Conservation (phyloP, 2,329 filamentous ascomycete genomes). For the Alternaria panax region DNA sequence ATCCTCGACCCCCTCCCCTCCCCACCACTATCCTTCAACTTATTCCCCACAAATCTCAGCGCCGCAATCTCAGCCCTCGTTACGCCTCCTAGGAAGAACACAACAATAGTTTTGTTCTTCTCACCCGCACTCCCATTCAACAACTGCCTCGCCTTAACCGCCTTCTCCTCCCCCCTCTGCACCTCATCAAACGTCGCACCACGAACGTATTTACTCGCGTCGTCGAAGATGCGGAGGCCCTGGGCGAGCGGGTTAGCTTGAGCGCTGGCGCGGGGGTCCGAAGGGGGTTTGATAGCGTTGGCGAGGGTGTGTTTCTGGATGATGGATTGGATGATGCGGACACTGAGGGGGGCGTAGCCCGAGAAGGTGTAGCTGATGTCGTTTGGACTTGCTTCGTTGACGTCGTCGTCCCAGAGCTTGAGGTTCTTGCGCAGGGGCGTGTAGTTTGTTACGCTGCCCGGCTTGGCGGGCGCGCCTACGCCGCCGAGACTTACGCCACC, state of each 20-base stretch:
- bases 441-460: constrained; percentile 76
- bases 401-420: constrained; percentile 91
- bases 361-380: constrained; percentile 98
- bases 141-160: constrained; percentile 82
- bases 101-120: constrained; percentile 79
- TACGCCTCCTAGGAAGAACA: constrained; percentile 98
- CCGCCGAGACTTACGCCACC: constrained; percentile 58
- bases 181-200: constrained; percentile 91
- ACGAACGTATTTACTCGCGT: constrained; percentile 83
- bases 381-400: constrained; percentile 91
- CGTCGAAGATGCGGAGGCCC: constrained; percentile 94
- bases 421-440: constrained; percentile 84
- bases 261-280: constrained; percentile 42
- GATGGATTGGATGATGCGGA: constrained; percentile 90
- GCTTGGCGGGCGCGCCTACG: constrained; percentile 39
- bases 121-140: constrained; percentile 69
- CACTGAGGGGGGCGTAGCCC: constrained; percentile 91
- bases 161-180: constrained; percentile 92
- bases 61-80: constrained; percentile 97
- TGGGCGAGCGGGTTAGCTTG: constrained; percentile 68
- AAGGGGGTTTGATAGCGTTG: constrained; percentile 63
- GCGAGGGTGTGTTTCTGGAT: constrained; percentile 85
- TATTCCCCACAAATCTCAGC: constrained; percentile 84
- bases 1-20: constrained; percentile 75
- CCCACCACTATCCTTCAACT: constrained; percentile 71